Evolutionary conservation across 129 eudicot genomes (phyloP), one percentile per base, ranked within the genome.

Genomic region (Pittosporum tobira): DNA sequence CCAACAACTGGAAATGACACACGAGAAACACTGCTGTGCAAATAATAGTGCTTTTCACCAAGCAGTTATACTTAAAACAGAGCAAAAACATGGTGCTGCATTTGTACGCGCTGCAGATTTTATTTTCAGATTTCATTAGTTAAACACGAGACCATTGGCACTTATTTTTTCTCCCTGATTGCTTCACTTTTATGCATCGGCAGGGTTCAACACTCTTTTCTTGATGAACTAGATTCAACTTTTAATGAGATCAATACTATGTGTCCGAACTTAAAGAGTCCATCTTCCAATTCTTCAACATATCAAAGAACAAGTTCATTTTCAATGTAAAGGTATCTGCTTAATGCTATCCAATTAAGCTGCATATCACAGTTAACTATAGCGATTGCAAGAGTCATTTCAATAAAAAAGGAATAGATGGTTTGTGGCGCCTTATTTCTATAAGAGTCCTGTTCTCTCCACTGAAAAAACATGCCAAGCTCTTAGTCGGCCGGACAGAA

Each of bases 1-100:
- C 85, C 94, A 21, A 65, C 75, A 25, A 87, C 96, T 0, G 96
- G 96, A 12, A 87, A 83, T 46, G 94, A 78, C 25, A 87, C 96
- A 57, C 76, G 88, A 62, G 96, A 83, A 49, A 87, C 96, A 3
- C 77, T 87, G 76, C 80, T 87, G 62, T 82, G 88, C 69, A 75
- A 77, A 65, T 82, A 75, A 59, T 30, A 15, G 29, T 1, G 34
- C 25, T 40, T 24, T 66, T 54, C 47, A 43, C 42, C 16, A 15
- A 20, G 53, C 23, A 28, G 6, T 57, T 20, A 36, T 22, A 47
- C 71, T 28, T 29, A 2, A 20, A n/a, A n/a, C 22, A 34, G 22
- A n/a, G 44, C 28, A 22, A 46, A 43, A 40, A 13, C 20, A 30
- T 11, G 16, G 21, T 38, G 43, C 48, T 19, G 6, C 40, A 45